Base-by-base conservation (phyloP, 2,329 filamentous ascomycete species). In the Ophiostoma sp. region DNA sequence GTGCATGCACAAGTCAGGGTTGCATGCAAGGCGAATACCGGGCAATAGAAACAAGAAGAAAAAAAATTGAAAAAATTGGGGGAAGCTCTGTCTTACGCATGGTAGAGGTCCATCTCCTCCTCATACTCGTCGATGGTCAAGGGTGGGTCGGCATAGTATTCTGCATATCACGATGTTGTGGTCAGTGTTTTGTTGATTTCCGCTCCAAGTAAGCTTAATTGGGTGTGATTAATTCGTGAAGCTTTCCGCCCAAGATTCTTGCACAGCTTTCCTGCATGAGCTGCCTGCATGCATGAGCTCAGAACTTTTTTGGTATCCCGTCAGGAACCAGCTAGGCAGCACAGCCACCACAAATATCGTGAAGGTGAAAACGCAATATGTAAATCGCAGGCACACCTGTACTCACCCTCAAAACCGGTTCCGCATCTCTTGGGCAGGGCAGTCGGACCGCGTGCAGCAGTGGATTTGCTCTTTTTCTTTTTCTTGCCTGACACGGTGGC, bases 81-180 rank as follows among this genome's bases (percentile, higher is more conserved):
- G 2, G 12, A 48, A 17, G 42, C 15, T 48, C 3, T 2, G 82
- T 19, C 90, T 80, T 84, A 92, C 85, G 83, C 80, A 76, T 89
- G 80, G 79, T 97, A 99, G 31, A 96, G 84, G 25, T 86, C 78
- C 55, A 78, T 83, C 78, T 97, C 93, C 69, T 91, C 86, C 2
- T 86, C 82, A 68, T 88, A 86, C 78, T 97, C 90, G 0, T 85
- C 86, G 0, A 91, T 90, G 0, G 92, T 95, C 75, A 97, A 83
- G 0, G 94, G 94, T 0, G 91, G 87, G 80, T 98, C 95, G 15
- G 92, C 90, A 79, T 89, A 96, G 80, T 89, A 93, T 75, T 94
- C 91, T 88, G 73, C 28, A 63, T 33, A 15, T 17, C 28, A 15
- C 22, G 19, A 57, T 28, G 39, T 19, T 28, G 39, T 19, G 19